Conservation (phyloP, 1,139 yeast genomes). For the Saccharomyces hybrid region DNA sequence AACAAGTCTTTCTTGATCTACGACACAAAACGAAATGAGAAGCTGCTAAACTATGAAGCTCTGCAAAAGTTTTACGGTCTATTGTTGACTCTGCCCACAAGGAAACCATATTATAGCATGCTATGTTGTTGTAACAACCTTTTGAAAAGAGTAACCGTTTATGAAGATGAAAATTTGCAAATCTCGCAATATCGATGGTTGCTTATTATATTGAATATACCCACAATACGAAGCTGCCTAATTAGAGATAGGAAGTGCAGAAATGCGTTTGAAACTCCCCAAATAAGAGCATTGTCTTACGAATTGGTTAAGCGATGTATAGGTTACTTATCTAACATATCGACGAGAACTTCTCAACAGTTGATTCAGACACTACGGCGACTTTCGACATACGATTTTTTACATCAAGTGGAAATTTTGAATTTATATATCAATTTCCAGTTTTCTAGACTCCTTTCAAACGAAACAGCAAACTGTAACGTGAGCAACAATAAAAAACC, state of each 20-base stretch:
- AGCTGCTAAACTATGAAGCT: slow-evolving; percentile 30
- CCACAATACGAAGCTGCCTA: slow-evolving; percentile 46
- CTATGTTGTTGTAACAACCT: slow-evolving; percentile 43
- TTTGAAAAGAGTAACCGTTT: slow-evolving; percentile 35
- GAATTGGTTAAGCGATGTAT: slow-evolving; percentile 60
- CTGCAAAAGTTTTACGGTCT: slow-evolving; percentile 39
- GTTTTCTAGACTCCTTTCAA: slow-evolving; percentile 36
- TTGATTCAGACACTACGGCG: slow-evolving; percentile 55
- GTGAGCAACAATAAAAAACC: not conserved
- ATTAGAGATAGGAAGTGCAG: slow-evolving; percentile 23
- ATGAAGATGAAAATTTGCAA: slow-evolving; percentile 29
- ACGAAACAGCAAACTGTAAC: not conserved
- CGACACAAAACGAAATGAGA: too few relatives aligned
- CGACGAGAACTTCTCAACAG: slow-evolving; percentile 34
- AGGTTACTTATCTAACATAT: slow-evolving; percentile 55
- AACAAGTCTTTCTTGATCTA: slow-evolving; percentile 41
- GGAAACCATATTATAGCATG: slow-evolving; percentile 49
- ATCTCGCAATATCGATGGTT: slow-evolving; percentile 41
- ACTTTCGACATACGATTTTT: slow-evolving; percentile 37
- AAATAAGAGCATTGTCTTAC: slow-evolving; percentile 48
- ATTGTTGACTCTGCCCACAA: slow-evolving; percentile 47
- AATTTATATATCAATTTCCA: slow-evolving; percentile 64
- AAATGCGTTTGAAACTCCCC: slow-evolving; percentile 38
- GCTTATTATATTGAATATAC: slow-evolving; percentile 55
- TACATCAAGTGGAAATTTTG: slow-evolving; percentile 44